phyloP scores from a whole-genome alignment of 2,329 filamentous ascomycete genomes.

The Epichloe sibirici region DNA sequence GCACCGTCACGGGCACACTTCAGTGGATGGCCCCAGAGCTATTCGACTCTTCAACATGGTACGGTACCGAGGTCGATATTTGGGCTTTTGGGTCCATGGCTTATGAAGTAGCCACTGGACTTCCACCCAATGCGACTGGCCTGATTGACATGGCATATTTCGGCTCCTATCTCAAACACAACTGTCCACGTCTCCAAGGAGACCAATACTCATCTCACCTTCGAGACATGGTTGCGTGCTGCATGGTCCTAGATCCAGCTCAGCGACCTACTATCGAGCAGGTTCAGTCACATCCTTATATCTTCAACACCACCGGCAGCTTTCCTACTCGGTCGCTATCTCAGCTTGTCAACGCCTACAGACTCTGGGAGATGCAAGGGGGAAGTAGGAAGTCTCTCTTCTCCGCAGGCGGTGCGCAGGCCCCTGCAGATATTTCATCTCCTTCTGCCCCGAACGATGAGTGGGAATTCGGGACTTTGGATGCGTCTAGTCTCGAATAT shows the following conservation, averaged over 20 bases:
- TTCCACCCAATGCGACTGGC: slow-evolving; percentile 55
- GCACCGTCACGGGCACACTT: slow-evolving; percentile 70
- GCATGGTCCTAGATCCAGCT: slow-evolving; percentile 55
- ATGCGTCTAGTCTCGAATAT: too few species aligned
- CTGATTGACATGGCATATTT: slow-evolving; percentile 36
- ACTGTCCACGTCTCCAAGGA: slow-evolving; percentile 57
- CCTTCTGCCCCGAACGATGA: slow-evolving; percentile 41
- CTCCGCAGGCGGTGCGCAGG: slow-evolving; percentile 45
- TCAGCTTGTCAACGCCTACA: slow-evolving; percentile 58
- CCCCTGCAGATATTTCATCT: slow-evolving; percentile 30
- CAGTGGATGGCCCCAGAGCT: slow-evolving; percentile 83
- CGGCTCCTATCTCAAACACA: slow-evolving; percentile 44
- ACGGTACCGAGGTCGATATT: slow-evolving; percentile 65
- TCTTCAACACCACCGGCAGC: slow-evolving; percentile 46
- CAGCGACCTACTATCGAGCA: slow-evolving; percentile 58
- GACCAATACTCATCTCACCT: slow-evolving; percentile 55
- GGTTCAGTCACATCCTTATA: slow-evolving; percentile 58
- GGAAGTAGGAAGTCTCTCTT: slow-evolving; percentile 57
- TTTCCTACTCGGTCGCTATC: slow-evolving; percentile 54
- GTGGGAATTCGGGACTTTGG: slow-evolving; percentile 51
- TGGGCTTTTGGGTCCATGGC: slow-evolving; percentile 78
- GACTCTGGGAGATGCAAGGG: slow-evolving; percentile 66
- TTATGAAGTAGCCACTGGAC: slow-evolving; percentile 68
- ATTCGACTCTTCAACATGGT: slow-evolving; percentile 50
- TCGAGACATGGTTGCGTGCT: slow-evolving; percentile 44